Evolutionary conservation across 2,329 filamentous ascomycete genomes (phyloP).

Genomic region (Ceratocystis variospora): DNA sequence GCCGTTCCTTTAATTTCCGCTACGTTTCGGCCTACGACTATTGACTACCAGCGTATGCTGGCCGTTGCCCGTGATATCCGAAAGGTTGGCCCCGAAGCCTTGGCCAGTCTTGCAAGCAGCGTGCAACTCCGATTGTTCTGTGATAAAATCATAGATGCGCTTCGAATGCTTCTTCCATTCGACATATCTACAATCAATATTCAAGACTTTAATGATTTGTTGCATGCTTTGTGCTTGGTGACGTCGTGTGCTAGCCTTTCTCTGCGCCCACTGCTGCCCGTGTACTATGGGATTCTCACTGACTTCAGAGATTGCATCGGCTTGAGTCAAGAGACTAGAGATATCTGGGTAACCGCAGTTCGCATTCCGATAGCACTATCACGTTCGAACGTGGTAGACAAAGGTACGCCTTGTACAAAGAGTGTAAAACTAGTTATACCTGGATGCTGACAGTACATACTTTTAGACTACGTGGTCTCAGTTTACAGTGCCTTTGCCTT

Average conservation of each 20-base stretch:
- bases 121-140: background rate
- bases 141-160: constrained; percentile 5
- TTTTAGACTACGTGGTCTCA: background rate
- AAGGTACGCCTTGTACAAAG: background rate
- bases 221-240: background rate
- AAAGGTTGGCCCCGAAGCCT: background rate
- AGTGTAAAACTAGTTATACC: background rate
- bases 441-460: background rate
- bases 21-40: background rate
- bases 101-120: background rate
- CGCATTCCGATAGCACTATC: background rate
- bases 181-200: background rate
- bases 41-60: background rate
- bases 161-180: background rate
- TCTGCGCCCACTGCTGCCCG: background rate
- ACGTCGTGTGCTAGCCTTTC: background rate
- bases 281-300: background rate
- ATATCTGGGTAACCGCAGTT: background rate
- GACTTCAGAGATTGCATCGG: constrained; percentile 1
- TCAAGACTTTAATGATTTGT: constrained; percentile 4
- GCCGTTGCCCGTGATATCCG: constrained; percentile 6
- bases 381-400: background rate
- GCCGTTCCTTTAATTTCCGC: constrained; percentile 1
- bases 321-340: background rate
- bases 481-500: constrained; percentile 28